Evolutionary conservation across 2,329 filamentous ascomycete species (phyloP).

Genomic region (Colletotrichum viniferum): DNA sequence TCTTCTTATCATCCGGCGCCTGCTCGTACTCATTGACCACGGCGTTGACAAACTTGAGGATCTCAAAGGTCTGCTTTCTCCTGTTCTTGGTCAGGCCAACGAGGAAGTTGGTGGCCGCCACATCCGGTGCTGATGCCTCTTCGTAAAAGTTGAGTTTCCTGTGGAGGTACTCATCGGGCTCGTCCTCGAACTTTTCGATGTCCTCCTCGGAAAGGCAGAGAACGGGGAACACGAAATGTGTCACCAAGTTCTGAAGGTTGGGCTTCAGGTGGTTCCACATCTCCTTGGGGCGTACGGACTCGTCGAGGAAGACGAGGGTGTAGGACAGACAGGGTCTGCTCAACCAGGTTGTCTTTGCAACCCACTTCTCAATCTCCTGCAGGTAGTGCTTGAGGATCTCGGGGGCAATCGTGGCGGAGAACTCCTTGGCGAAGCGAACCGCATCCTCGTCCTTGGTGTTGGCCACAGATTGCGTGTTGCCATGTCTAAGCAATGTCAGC

Average conservation of each 20-base stretch:
- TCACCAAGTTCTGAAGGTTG: constrained; percentile 90
- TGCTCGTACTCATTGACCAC: constrained; percentile 92
- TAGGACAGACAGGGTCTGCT: constrained; percentile 94
- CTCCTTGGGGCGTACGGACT: constrained; percentile 94
- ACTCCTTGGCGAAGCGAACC: constrained; percentile 84
- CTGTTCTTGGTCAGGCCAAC: constrained; percentile 92
- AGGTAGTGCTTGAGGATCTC: constrained; percentile 97
- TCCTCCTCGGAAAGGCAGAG: constrained; percentile 92
- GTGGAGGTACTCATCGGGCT: constrained; percentile 96
- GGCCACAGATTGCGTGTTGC: constrained; percentile 69
- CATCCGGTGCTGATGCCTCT: constrained; percentile 92
- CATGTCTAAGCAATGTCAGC: constrained; percentile 68
- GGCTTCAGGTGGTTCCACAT: constrained; percentile 96
- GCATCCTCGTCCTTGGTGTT: constrained; percentile 79
- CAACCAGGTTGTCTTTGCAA: constrained; percentile 90
- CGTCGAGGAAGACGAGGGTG: constrained; percentile 92
- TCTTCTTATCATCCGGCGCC: constrained; percentile 86
- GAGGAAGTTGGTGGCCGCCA: constrained; percentile 95
- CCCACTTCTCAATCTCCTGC: constrained; percentile 95
- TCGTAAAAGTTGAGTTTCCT: constrained; percentile 98
- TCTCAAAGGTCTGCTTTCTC: constrained; percentile 93
- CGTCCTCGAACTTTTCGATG: constrained; percentile 89
- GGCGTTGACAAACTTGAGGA: constrained; percentile 92
- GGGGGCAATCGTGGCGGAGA: constrained; percentile 89
- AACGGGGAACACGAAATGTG: constrained; percentile 94